Evolutionary conservation across 208 protist genomes (phyloP), one percentile per base, ranked within the genome.

Genomic region (Trypanosoma congolense): DNA sequence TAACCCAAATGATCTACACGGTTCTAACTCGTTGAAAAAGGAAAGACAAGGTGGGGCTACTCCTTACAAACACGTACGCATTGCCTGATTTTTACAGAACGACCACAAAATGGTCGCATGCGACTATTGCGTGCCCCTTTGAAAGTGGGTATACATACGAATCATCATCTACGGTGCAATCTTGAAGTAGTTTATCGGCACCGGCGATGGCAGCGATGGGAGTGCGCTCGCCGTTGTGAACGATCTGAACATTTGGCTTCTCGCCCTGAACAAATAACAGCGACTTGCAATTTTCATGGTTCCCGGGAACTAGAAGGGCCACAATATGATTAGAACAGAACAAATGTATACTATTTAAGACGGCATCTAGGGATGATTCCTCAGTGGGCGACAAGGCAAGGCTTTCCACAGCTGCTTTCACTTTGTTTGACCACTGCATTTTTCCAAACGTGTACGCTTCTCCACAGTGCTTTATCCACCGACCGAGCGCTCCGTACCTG

Each of bases 401-500:
- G 24, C 12, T 59, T 6, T 50, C 24, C 25, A 70, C 44, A 9
- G 40, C 50, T 14, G 6, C 18, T 66, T 73, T 29, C 19, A 71
- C 12, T 14, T 59, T 54, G 24, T 74, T 49, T 38, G 84, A 60
- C 30, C 76, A 83, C 54, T 48, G 67, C 50, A 79, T 82, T 41
- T 54, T 65, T 56, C 56, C 56, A 44, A 60, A 49, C 26, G 40
- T 41, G 9, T 45, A 48, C 26, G 51, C 19, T 16, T 60, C 56
- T n/a, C 30, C 18, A 46, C 58, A 47, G 5, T 10, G 12, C 2
- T 56, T 22, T 47, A 72, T 68, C 41, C 65, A 73, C 19, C 70
- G 71, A 8, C 76, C 77, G n/a, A 80, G 70, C 19, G 60, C 47
- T 18, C 83, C 83, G 33, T 81, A 86, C 14, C 54, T 40, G 33